Base-by-base conservation (phyloP, 1,284 basidiomycete species). In the Moniliella sp. region DNA sequence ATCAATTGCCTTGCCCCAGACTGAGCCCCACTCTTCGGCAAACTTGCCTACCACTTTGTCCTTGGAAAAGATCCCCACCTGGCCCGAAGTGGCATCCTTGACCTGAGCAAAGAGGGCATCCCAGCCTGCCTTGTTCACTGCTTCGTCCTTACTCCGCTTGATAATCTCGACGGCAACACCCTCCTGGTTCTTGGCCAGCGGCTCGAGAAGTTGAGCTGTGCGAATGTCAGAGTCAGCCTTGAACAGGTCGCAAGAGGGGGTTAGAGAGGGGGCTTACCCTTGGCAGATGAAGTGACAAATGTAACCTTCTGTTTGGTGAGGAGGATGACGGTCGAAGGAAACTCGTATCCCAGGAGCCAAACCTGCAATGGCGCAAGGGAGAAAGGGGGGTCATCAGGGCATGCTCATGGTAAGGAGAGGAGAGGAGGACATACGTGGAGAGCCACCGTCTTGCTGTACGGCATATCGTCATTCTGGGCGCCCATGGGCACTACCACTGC, bases 281-380 rank as follows among this genome's bases (percentile, higher is more conserved):
- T 93, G 18, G 76, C 78, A 3, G 76, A 71, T 13, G 82, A 88
- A 44, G 80, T 84, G 25, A 93, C 66, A 35, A 93, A 77, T 17
- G 67, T 69, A 17, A 93, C 64, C 33, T 74, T 66, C 48, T 75
- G 74, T 9, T 50, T 46, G 45, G 76, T 70, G 46, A 94, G 77
- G 19, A 88, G 64, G 36, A 86, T 71, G 27, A 94, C 67, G 0
- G 86, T 93, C 0, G 82, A 83, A 0, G 86, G 86, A 55, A 94
- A 94, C 61, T 94, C 88, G 61, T 84, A 94, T 15, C 84, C 88
- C 18, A 94, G 70, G 5, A 94, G 68, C 78, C 82, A 93, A 47
- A 81, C 83, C 82, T 88, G 53, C 5, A 17, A 27, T 16, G 29
- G 18, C 7, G 27, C 9, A 4, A 28, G 15, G 25, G 13, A 25